phyloP scores from a whole-genome alignment of 2,329 filamentous ascomycete genomes.

The Phialophora chinensis region DNA sequence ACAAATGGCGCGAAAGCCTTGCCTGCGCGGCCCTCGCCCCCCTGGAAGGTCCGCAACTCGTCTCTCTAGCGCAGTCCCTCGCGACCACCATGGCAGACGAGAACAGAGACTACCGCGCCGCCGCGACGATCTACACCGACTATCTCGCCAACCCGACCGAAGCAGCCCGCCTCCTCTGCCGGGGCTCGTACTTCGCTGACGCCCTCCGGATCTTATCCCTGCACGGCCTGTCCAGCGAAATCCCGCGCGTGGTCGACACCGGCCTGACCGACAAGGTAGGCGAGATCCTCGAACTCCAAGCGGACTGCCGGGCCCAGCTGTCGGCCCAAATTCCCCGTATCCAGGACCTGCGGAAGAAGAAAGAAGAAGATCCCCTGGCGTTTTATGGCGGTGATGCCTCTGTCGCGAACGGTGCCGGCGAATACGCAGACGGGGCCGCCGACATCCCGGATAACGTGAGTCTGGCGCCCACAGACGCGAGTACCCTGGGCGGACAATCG shows the following conservation, averaged over 20 bases:
- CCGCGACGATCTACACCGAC: constrained; percentile 79
- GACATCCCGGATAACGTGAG: constrained; percentile 93
- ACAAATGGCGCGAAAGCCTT: constrained; percentile 90
- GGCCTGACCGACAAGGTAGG: constrained; percentile 82
- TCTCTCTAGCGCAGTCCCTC: constrained; percentile 72
- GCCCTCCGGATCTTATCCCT: constrained; percentile 79
- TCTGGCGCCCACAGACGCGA: constrained; percentile 81
- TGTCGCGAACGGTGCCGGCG: constrained; percentile 49
- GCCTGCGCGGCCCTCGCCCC: constrained; percentile 75
- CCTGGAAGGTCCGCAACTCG: constrained; percentile 65
- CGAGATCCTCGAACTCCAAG: constrained; percentile 84
- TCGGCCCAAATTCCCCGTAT: constrained; percentile 85
- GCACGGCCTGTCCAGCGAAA: constrained; percentile 63
- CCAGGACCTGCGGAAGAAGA: constrained; percentile 78
- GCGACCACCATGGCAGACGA: constrained; percentile 78
- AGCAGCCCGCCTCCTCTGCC: constrained; percentile 80
- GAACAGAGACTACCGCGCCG: constrained; percentile 79
- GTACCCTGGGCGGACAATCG: constrained; percentile 76
- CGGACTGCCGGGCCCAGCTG: constrained; percentile 88
- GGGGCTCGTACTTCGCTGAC: constrained; percentile 83
- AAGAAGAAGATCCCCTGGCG: constrained; percentile 80
- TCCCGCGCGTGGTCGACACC: constrained; percentile 73
- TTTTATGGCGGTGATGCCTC: constrained; percentile 82
- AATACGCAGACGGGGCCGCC: too few species aligned
- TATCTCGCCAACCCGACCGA: constrained; percentile 75